phyloP scores from a whole-genome alignment of 139 green algal genomes.

The Microglena sp. region DNA sequence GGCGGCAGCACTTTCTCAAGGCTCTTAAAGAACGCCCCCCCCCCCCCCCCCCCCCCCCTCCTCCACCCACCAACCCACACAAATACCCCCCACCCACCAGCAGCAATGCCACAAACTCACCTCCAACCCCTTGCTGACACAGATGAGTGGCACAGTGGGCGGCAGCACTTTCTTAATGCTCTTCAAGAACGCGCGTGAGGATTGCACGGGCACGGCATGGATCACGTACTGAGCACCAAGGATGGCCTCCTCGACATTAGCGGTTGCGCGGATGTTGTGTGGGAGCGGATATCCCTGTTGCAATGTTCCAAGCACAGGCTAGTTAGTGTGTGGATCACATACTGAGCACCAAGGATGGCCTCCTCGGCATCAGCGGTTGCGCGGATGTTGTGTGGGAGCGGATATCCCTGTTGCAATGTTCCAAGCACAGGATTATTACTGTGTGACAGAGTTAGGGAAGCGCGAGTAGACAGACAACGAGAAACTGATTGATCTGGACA shows the following conservation, averaged over 20 bases:
- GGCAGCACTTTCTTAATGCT: slow-evolving; percentile 67
- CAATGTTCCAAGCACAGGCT: too few species aligned
- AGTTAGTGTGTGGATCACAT: too few species aligned
- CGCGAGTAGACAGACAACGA: too few species aligned
- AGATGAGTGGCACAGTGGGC: slow-evolving; percentile 78
- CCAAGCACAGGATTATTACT: too few species aligned
- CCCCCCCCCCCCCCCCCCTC: too few species aligned
- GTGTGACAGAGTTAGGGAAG: too few species aligned
- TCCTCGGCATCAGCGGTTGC: slow-evolving; percentile 63
- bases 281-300: slow-evolving; percentile 71
- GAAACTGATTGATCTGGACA: too few species aligned
- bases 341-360: slow-evolving; percentile 61
- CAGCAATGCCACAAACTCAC: slow-evolving; percentile 9
- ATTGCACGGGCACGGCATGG: slow-evolving; percentile 93
- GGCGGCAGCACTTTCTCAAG: slow-evolving; percentile 68
- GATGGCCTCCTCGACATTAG: slow-evolving; percentile 58
- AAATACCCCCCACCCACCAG: too few species aligned
- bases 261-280: slow-evolving; percentile 75
- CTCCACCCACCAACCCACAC: too few species aligned
- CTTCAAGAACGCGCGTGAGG: slow-evolving; percentile 63
- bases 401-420: slow-evolving; percentile 45
- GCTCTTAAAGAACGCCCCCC: slow-evolving; percentile 60
- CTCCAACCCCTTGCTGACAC: slow-evolving; percentile 80
- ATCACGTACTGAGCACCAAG: slow-evolving; percentile 72
- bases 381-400: slow-evolving; percentile 76